Conservation (phyloP, 2,329 filamentous ascomycete species). For the Chaetoscypha palmicola region DNA sequence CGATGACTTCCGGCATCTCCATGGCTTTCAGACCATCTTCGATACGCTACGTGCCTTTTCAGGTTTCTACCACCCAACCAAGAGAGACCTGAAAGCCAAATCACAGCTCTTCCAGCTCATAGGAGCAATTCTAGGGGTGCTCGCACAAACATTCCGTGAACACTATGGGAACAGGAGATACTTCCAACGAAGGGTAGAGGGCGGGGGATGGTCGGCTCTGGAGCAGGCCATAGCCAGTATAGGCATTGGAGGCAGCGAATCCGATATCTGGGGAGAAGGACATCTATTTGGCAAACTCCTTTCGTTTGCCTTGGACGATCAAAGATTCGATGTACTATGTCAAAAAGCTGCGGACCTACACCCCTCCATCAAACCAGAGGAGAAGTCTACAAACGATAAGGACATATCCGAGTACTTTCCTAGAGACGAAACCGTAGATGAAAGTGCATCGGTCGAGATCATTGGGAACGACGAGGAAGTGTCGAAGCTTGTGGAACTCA, state of each 20-base stretch:
- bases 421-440: conserved; percentile 1
- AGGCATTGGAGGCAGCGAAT: conserved; percentile 56
- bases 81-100: conserved; percentile 55
- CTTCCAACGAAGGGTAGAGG: conserved; percentile 69
- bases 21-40: conserved; percentile 71
- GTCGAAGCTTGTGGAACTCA: conserved; percentile 27
- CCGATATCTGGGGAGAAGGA: conserved; percentile 59
- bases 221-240: conserved; percentile 66
- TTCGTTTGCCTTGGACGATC: conserved; percentile 73
- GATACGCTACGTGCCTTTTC: conserved; percentile 63
- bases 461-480: conserved; percentile 20
- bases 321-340: conserved; percentile 65
- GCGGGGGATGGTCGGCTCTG: conserved; percentile 70
- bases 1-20: conserved; percentile 75
- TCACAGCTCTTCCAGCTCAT: conserved; percentile 60
- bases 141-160: conserved; percentile 59
- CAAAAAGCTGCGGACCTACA: conserved; percentile 35
- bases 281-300: conserved; percentile 79
- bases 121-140: conserved; percentile 62
- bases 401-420: conserved; percentile 8
- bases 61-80: conserved; percentile 66
- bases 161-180: conserved; percentile 85
- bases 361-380: conserved; percentile 30
- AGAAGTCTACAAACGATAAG: background rate
- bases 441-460: conserved; percentile 1